A percentile compares a stretch with the other conserved stretches of the same genome.
These are phyloP conservation scores for Aspergillus terreus DNA, from an alignment of 2,329 filamentous ascomycete species.

Conservation along the genomic window DNA sequence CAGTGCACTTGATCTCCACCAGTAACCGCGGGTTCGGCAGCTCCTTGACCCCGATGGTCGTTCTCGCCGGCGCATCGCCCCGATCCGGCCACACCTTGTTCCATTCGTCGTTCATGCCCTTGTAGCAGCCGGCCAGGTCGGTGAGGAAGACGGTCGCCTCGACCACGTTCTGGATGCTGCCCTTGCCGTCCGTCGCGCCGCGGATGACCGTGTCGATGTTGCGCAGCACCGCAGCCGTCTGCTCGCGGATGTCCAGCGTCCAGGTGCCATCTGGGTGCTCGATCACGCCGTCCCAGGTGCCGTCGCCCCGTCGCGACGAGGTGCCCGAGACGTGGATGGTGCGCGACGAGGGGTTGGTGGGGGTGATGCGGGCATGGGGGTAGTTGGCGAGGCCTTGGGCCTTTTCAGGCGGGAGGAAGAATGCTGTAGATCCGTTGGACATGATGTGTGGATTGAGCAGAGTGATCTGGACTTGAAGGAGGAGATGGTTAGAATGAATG, in stretches of 20 bases:
- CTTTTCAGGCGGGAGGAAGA: conserved; percentile 27
- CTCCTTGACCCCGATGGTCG: conserved; percentile 20
- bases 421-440: conserved; percentile 26
- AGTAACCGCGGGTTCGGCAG: conserved; percentile 18
- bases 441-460: not conserved
- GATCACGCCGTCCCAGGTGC: conserved; percentile 35
- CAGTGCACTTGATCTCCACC: conserved; percentile 22
- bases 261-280: conserved; percentile 33
- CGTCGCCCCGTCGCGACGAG: conserved; percentile 34
- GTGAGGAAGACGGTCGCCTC: conserved; percentile 42
- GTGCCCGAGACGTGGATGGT: conserved; percentile 43
- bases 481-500: not conserved
- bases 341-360: conserved; percentile 22
- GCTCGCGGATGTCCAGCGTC: conserved; percentile 33
- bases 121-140: conserved; percentile 40
- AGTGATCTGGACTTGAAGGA: not conserved
- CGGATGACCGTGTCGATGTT: conserved; percentile 40
- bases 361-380: conserved; percentile 35
- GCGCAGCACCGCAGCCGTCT: conserved; percentile 38
- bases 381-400: conserved; percentile 31
- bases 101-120: conserved; percentile 46
- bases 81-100: conserved; percentile 40
- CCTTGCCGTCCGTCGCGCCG: conserved; percentile 34
- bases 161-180: conserved; percentile 35
- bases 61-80: conserved; percentile 32